Conservation (phyloP, 164 flowering plant genomes). For the grape (Vitis vinifera) region ASM3070453v1 NC_081822.1:30052501-30053000, state of each 20-base stretch:
- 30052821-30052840: neutral
- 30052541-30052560: constrained; percentile 36
- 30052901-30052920: constrained; percentile 64
- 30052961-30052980: constrained; percentile 57
- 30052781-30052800: neutral
- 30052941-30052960: constrained; percentile 62
- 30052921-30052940: constrained; percentile 80
- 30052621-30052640: constrained; percentile 61
- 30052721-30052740: constrained; percentile 75
- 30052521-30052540: neutral
- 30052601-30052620: constrained; percentile 63
- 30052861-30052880: constrained; percentile 64
- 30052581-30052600: constrained; percentile 90
- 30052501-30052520: no score
- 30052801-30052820: neutral
- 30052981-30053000: constrained; percentile 51
- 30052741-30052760: constrained; percentile 52
- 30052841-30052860: constrained; percentile 65
- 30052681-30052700: constrained; percentile 81
- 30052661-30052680: constrained; percentile 84
- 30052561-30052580: constrained; percentile 76
- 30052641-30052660: constrained; percentile 67
- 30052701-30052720: constrained; percentile 68
- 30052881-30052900: constrained; percentile 73
- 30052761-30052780: neutral